phyloP scores from a whole-genome alignment of 345 rosid species.

The Corymbia maculata region DNA sequence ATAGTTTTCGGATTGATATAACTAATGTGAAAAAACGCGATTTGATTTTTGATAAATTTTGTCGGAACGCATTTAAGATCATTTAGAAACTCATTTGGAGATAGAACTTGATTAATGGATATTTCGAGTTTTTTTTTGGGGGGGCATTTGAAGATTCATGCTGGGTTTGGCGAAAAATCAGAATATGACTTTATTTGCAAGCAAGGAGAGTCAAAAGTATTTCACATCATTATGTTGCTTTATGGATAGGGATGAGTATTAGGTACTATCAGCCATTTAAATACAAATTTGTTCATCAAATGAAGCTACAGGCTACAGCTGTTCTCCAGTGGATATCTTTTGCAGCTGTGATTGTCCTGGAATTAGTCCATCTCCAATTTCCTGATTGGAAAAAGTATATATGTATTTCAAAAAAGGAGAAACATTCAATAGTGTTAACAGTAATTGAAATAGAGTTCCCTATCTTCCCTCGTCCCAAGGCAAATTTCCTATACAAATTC shows the following conservation, averaged over 20 bases:
- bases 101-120: background rate
- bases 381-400: background rate
- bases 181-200: background rate
- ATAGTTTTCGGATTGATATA: background rate
- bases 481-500: background rate
- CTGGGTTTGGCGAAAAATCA: background rate
- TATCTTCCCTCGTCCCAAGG: background rate
- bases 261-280: background rate
- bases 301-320: background rate
- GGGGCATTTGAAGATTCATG: background rate
- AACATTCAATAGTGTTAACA: background rate
- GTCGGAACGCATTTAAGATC: too few species aligned
- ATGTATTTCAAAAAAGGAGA: background rate
- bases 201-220: background rate
- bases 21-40: accelerated
- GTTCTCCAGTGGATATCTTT: background rate
- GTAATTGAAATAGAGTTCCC: background rate
- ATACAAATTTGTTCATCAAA: background rate
- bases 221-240: background rate
- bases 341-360: background rate
- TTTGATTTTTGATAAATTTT: background rate
- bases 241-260: background rate
- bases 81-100: background rate
- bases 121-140: background rate
- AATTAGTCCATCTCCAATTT: background rate